phyloP scores from a whole-genome alignment of 73 alveolate species.

The Paramecium sexaurelia region DNA sequence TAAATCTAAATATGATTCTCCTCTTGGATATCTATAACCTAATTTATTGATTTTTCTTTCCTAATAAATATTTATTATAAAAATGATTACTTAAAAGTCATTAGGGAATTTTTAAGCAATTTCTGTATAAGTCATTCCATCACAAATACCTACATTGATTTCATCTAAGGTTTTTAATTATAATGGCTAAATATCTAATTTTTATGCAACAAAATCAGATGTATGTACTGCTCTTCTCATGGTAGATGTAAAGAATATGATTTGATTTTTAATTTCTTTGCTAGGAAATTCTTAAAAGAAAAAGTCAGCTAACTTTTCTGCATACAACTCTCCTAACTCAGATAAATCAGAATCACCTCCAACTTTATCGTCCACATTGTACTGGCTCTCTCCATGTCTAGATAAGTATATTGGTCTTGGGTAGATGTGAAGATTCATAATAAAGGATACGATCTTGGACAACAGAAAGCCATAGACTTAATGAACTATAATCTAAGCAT shows the following conservation, averaged over 20 bases:
- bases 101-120: slow-evolving; percentile 28
- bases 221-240: slow-evolving; percentile 67
- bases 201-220: slow-evolving; percentile 34
- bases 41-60: slow-evolving; percentile 57
- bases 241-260: slow-evolving; percentile 55
- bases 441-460: slow-evolving; percentile 42
- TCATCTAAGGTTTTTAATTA: slow-evolving; percentile 66
- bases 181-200: neutral
- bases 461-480: slow-evolving; percentile 61
- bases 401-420: slow-evolving; percentile 67
- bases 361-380: slow-evolving; percentile 59
- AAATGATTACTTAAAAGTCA: neutral
- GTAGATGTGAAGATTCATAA: slow-evolving; percentile 60
- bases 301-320: slow-evolving; percentile 35
- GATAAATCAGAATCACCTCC: slow-evolving; percentile 73
- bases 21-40: slow-evolving; percentile 70
- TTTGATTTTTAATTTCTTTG: neutral
- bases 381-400: slow-evolving; percentile 66
- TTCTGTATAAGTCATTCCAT: slow-evolving; percentile 64
- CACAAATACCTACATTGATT: slow-evolving; percentile 72
- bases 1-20: slow-evolving; percentile 71
- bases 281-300: slow-evolving; percentile 6
- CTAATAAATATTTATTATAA: neutral
- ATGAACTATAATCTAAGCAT: slow-evolving; percentile 41
- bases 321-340: slow-evolving; percentile 62